A percentile compares a stretch with the other conserved stretches of the same genome.
These are phyloP conservation scores for Kwoniella botswanensis DNA, from an alignment of 768 basidiomycete species.

Conservation along the genomic window DNA sequence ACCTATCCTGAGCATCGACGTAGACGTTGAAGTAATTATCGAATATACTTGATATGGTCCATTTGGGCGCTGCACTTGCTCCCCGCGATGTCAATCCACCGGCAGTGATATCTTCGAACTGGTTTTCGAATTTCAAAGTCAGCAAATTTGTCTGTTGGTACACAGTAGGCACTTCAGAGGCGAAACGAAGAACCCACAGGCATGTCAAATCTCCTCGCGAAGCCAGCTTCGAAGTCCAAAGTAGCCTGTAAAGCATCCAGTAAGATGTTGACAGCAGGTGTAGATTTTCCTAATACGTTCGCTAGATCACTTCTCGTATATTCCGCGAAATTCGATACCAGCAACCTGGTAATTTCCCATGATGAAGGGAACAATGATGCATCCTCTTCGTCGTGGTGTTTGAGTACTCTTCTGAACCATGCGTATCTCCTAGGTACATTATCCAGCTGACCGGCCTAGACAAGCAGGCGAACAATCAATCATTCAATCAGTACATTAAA, in stretches of 20 bases:
- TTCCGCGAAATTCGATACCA: conserved; percentile 84
- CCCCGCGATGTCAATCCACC: conserved; percentile 23
- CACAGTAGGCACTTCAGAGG: conserved; percentile 80
- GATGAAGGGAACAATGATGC: conserved; percentile 78
- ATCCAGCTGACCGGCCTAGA: conserved; percentile 82
- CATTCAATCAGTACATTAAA: neutral
- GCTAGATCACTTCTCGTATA: conserved; percentile 91
- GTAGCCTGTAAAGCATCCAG: conserved; percentile 86
- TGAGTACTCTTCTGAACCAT: conserved; percentile 87
- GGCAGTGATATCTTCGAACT: conserved; percentile 49
- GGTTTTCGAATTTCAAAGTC: neutral
- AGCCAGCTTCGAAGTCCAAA: conserved; percentile 81
- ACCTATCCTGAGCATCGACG: conserved; percentile 96
- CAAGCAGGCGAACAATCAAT: neutral
- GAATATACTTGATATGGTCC: conserved; percentile 83
- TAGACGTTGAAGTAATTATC: conserved; percentile 91
- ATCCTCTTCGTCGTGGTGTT: conserved; percentile 84
- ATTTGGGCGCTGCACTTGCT: conserved; percentile 45
- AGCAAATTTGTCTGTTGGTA: neutral
- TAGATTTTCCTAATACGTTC: conserved; percentile 77
- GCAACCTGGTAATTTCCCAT: conserved; percentile 83
- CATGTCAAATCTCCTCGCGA: conserved; percentile 80
- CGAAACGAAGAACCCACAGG: conserved; percentile 62
- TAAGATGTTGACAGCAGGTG: conserved; percentile 73
- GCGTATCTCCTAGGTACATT: conserved; percentile 90